These are phyloP conservation scores for Drosera capensis DNA, from an alignment of 148 eudicot species.

Conservation along the genomic window DNA sequence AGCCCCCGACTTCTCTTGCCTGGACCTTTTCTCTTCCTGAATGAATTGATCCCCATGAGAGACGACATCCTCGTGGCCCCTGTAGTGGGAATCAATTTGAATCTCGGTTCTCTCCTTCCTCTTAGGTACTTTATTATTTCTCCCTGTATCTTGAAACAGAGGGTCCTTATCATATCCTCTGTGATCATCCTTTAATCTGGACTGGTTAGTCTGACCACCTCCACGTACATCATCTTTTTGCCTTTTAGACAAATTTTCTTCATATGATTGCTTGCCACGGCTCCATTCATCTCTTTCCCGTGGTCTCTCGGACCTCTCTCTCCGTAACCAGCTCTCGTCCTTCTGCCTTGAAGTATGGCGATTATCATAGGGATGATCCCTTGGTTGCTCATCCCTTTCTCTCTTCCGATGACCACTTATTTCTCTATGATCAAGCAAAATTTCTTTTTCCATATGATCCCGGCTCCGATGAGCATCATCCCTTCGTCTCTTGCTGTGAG, in stretches of 20 bases:
- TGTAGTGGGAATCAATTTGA: constrained; percentile 34
- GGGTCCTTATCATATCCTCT: constrained; percentile 40
- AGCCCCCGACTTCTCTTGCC: constrained; percentile 50
- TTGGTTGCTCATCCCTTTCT: constrained; percentile 61
- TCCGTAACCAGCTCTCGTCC: constrained; percentile 57
- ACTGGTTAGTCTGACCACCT: constrained; percentile 35
- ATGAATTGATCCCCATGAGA: constrained; percentile 33
- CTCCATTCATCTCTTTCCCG: constrained; percentile 66
- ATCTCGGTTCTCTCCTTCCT: constrained; percentile 53
- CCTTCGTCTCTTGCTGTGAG: constrained; percentile 49
- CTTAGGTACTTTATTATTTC: constrained; percentile 46
- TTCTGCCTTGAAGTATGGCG: constrained; percentile 40
- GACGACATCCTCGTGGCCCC: constrained; percentile 41
- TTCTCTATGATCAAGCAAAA: constrained; percentile 39
- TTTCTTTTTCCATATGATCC: constrained; percentile 46
- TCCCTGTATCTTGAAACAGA: constrained; percentile 30
- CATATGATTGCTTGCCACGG: constrained; percentile 38
- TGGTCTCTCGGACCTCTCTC: constrained; percentile 55
- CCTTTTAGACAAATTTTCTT: constrained; percentile 42
- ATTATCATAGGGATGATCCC: constrained; percentile 39
- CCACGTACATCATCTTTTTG: constrained; percentile 59
- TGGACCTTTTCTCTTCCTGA: constrained; percentile 57
- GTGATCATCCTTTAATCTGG: constrained; percentile 54
- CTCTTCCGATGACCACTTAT: constrained; percentile 47
- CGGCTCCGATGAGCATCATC: constrained; percentile 49